Percentiles rank a stretch among this genome's conserved stretches.
phyloP scores from a whole-genome alignment of 2,329 filamentous ascomycete species.

The Fulvia fulva region DNA sequence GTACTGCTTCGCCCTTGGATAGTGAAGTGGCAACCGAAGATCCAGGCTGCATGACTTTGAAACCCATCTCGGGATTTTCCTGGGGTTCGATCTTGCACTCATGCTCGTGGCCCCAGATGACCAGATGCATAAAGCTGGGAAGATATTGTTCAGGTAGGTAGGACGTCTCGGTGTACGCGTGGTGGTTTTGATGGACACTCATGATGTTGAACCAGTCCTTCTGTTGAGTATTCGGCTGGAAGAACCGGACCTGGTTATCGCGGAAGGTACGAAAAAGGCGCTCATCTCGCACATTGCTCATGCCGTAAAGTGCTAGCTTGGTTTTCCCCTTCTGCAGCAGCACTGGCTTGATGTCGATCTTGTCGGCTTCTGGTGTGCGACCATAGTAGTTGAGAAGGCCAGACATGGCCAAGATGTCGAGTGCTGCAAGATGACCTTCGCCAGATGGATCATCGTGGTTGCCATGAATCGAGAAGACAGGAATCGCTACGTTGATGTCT shows the following conservation, averaged over 20 bases:
- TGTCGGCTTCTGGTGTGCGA: conserved; percentile 84
- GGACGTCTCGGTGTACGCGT: conserved; percentile 85
- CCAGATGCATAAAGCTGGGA: conserved; percentile 83
- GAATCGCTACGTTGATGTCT: conserved; percentile 95
- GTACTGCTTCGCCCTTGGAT: conserved; percentile 79
- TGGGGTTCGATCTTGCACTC: conserved; percentile 86
- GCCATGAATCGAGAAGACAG: conserved; percentile 96
- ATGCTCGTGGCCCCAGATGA: conserved; percentile 97
- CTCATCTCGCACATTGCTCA: conserved; percentile 96
- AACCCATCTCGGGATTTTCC: conserved; percentile 80
- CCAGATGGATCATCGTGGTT: conserved; percentile 99
- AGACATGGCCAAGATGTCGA: conserved; percentile 86
- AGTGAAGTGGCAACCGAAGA: conserved; percentile 94
- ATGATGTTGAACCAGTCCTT: conserved; percentile 95
- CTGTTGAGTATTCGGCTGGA: conserved; percentile 72
- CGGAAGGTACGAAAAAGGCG: conserved; percentile 89
- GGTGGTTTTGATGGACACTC: conserved; percentile 93
- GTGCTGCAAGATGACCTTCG: conserved; percentile 83
- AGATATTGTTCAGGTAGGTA: conserved; percentile 92
- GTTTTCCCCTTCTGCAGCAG: conserved; percentile 89
- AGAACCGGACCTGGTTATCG: conserved; percentile 92
- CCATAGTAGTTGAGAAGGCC: conserved; percentile 96
- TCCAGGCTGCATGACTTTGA: conserved; percentile 95
- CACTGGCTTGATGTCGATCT: conserved; percentile 87
- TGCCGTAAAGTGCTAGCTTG: conserved; percentile 85